Conservation (phyloP, 148 eudicot genomes). For the Persicaria tinctoria region DNA sequence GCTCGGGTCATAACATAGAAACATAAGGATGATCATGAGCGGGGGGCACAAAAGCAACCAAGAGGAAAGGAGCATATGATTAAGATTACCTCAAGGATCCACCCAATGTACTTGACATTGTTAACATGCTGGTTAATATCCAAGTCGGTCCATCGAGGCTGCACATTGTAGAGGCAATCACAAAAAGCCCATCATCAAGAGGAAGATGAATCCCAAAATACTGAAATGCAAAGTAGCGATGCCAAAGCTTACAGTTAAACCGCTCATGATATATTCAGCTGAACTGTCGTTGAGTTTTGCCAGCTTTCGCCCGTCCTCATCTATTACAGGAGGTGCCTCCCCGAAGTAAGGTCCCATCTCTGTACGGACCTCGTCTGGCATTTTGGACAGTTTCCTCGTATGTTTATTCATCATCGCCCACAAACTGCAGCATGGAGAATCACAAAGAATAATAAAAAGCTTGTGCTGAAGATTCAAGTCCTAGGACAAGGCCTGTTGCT, state of each 20-base stretch:
- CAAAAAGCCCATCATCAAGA: neutral
- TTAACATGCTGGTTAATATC: conserved; percentile 64
- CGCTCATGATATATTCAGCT: conserved; percentile 56
- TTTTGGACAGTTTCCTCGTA: conserved; percentile 74
- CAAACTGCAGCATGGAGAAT: conserved; percentile 32
- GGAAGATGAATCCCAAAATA: neutral
- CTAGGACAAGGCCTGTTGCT: too few species aligned
- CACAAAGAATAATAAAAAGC: too few species aligned
- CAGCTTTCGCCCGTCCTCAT: conserved; percentile 66
- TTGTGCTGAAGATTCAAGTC: too few species aligned
- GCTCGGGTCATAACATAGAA: neutral
- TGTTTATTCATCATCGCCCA: conserved; percentile 95
- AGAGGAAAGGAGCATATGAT: neutral
- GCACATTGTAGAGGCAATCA: conserved; percentile 10
- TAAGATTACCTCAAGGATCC: conserved; percentile 86
- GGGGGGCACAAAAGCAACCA: neutral
- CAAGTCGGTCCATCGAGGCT: conserved; percentile 93
- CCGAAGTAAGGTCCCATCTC: conserved; percentile 67
- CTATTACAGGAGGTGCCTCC: conserved; percentile 72
- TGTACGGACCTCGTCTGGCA: conserved; percentile 85
- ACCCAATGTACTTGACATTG: conserved; percentile 41
- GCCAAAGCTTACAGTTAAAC: conserved; percentile 55
- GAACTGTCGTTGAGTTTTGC: conserved; percentile 65
- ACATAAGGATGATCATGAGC: neutral
- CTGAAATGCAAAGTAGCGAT: neutral